phyloP scores from a whole-genome alignment of 1,284 basidiomycete genomes.

The Golubevia sp. region DNA sequence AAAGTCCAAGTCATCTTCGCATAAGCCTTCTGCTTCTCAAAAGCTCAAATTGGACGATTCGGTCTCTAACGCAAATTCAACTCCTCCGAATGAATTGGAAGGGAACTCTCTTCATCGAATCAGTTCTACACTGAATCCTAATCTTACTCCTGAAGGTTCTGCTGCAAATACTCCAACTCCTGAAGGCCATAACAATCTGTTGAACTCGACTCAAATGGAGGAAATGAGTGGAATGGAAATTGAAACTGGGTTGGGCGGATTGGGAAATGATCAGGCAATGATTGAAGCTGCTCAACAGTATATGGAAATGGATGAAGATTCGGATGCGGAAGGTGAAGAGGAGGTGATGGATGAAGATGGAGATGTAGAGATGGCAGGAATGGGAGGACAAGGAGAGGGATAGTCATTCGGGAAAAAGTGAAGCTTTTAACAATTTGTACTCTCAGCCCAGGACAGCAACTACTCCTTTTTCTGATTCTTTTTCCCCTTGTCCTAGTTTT shows the following conservation, averaged over 20 bases:
- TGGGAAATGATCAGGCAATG: conserved; percentile 2
- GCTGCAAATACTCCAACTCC: background rate
- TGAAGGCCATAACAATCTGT: background rate
- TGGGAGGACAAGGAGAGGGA: too few relatives aligned
- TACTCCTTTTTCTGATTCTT: too few relatives aligned
- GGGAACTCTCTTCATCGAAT: background rate
- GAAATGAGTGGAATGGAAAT: conserved; percentile 3
- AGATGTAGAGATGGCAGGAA: too few relatives aligned
- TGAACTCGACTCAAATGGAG: background rate
- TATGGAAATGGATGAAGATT: background rate
- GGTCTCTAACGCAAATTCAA: background rate
- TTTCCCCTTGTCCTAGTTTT: too few relatives aligned
- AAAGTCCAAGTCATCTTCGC: background rate
- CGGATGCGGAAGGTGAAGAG: background rate
- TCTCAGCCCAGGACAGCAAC: too few relatives aligned
- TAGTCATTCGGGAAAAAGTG: too few relatives aligned
- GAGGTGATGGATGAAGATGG: background rate
- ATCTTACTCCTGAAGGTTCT: background rate
- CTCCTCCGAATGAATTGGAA: too few relatives aligned
- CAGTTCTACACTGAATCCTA: background rate
- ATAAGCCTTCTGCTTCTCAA: background rate
- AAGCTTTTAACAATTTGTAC: too few relatives aligned
- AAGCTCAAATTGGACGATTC: background rate
- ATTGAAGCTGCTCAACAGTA: background rate
- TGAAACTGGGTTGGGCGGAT: background rate